A percentile compares a stretch with the other conserved stretches of the same genome.
Evolutionary conservation across 495 filamentous ascomycete species (phyloP).

Genomic region (Lasiosphaeris hirsuta): DNA sequence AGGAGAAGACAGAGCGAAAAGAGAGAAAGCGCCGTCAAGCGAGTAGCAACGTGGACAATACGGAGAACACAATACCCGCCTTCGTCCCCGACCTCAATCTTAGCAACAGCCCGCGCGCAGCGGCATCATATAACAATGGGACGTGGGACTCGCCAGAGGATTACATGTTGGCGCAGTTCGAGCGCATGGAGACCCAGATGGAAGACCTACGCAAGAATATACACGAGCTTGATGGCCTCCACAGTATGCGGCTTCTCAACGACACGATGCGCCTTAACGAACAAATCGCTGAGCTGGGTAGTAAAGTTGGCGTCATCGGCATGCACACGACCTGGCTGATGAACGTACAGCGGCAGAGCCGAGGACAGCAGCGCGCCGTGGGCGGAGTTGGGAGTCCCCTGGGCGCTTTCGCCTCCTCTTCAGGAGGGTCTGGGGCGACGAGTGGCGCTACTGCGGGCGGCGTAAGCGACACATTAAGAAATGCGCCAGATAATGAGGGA

Average conservation of each 20-base stretch:
- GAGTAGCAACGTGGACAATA: too few relatives aligned
- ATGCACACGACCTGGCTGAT: constrained; percentile 57
- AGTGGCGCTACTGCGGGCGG: too few relatives aligned
- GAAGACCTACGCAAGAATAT: constrained; percentile 43
- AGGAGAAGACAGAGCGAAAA: not conserved
- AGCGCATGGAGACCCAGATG: constrained; percentile 45
- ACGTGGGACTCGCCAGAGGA: constrained; percentile 23
- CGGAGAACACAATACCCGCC: not conserved
- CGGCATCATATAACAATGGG: constrained; percentile 10
- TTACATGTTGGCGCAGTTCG: constrained; percentile 45
- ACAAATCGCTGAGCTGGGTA: constrained; percentile 51
- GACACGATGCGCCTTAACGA: constrained; percentile 49
- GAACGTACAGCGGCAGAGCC: constrained; percentile 33
- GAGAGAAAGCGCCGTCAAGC: not conserved
- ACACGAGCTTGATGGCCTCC: constrained; percentile 45
- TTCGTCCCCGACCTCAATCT: constrained; percentile 9
- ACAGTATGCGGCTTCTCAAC: constrained; percentile 48
- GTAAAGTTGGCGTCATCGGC: constrained; percentile 46
- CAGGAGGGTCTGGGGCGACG: too few relatives aligned
- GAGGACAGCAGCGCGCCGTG: constrained; percentile 15
- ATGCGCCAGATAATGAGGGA: constrained; percentile 4
- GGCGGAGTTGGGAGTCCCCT: not conserved
- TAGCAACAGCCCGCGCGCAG: constrained; percentile 10
- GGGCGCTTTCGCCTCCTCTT: not conserved
- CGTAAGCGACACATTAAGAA: not conserved